Evolutionary conservation across 2,329 filamentous ascomycete genomes (phyloP).

Genomic region (Exophiala aquamarina): DNA sequence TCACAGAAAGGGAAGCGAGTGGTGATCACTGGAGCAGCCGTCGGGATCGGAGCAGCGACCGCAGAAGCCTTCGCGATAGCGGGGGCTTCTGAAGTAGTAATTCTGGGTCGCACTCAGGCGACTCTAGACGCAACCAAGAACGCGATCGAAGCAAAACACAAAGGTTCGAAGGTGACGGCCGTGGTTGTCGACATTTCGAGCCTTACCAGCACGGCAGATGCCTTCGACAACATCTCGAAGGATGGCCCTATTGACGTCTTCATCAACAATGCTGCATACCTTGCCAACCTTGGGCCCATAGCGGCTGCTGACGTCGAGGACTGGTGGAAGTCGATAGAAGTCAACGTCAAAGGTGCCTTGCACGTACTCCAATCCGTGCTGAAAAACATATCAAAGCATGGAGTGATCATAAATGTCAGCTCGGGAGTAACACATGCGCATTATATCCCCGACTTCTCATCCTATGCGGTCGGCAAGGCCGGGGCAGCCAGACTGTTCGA

Average conservation of each 20-base stretch:
- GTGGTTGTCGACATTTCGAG: slow-evolving; percentile 34
- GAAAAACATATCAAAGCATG: slow-evolving; percentile 6
- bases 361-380: slow-evolving; percentile 12
- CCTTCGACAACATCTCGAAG: slow-evolving; percentile 22
- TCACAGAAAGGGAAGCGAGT: slow-evolving; percentile 34
- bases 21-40: slow-evolving; percentile 33
- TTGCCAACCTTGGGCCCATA: slow-evolving; percentile 8
- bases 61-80: slow-evolving; percentile 39
- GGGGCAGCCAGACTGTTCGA: slow-evolving; percentile 43
- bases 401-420: slow-evolving; percentile 2
- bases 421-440: slow-evolving; percentile 2
- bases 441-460: neutral
- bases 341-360: slow-evolving; percentile 16
- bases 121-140: slow-evolving; percentile 31
- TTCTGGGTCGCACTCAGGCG: slow-evolving; percentile 39
- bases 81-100: slow-evolving; percentile 37
- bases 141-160: slow-evolving; percentile 21
- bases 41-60: slow-evolving; percentile 31
- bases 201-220: slow-evolving; percentile 23
- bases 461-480: slow-evolving; percentile 46
- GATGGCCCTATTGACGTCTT: slow-evolving; percentile 27
- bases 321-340: slow-evolving; percentile 29
- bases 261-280: slow-evolving; percentile 28
- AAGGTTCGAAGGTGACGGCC: slow-evolving; percentile 30
- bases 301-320: slow-evolving; percentile 17